Evolutionary conservation across 2,329 filamentous ascomycete genomes (phyloP), one percentile per base, ranked within the genome.

Genomic region (Tolypocladium cylindrosporum): DNA sequence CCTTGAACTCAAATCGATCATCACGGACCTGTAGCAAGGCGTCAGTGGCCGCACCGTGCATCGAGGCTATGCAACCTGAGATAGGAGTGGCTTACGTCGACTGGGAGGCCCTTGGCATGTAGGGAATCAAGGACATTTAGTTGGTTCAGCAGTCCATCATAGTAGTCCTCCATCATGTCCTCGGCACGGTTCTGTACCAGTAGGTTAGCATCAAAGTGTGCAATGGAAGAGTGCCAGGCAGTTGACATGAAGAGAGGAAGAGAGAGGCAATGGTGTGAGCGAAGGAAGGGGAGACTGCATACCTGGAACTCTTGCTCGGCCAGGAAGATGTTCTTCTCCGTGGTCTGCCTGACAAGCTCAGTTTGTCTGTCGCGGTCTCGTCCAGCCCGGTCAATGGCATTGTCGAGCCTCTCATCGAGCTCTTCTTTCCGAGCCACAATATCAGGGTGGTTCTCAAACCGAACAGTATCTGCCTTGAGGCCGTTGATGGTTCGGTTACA

Each of bases 401-500:
- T 31, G 10, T 52, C 48, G 10, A 52, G 48, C 57, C 69, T 71
- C 40, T 66, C 63, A 5, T 68, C 64, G 48, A 73, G 66, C 42
- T 65, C 70, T 41, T 60, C 56, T 53, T 70, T 62, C 14, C 48
- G 48, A 11, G 48, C 31, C 31, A 52, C 31, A n/a, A 52, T 21
- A 7, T 52, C 48, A 11, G 48, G 48, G 11, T 52, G 48, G 14
- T 21, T 1, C 48, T 52, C 48, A 52, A 52, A 52, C 7, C 48
- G 48, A 10, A 79, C 71, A 9, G 80, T 75, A 55, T 84, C 77
- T 54, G 79, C 74, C 61, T 83, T 75, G 59, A 89, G 72, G 59
- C 79, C 77, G 54, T 84, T 80, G 59, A 87, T 72, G 55, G 75
- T 80, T 40, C 83, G 78, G 56, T 83, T 80, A 21, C 85, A 84